Evolutionary conservation across 805 yeast species (phyloP), one percentile per base, ranked within the genome.

Genomic region (Metschnikowia gelsemii): DNA sequence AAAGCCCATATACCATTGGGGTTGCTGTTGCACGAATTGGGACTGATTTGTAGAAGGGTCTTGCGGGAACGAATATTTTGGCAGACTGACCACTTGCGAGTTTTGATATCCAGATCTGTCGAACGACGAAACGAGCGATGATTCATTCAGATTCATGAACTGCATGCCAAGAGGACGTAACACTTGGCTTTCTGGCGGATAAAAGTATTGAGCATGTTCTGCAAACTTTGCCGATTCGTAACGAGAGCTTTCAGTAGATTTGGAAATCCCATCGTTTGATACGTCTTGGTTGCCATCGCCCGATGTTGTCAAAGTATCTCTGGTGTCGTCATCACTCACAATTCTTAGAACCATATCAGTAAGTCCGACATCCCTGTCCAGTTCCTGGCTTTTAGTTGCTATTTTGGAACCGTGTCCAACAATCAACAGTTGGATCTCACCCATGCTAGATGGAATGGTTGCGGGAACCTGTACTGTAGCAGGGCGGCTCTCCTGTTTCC

Each of bases 401-500:
- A 42, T 14, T 28, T 58, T 52, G 14, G 58, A 57, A 2, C 70
- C 59, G 41, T 69, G 73, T 26, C 52, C 61, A 7, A 58, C 45
- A 22, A 69, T 69, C 35, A 59, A 55, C 26, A 58, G 58, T 49
- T 66, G 68, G 32, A 69, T 68, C 25, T 67, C 73, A 26, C 61
- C 65, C n/a, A 66, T 51, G 0, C 70, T 57, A 6, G 51, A 40
- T 4, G 65, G 63, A 3, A 53, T 19, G 2, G 39, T 31, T 4
- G 32, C 43, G 3, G 38, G 26, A 9, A 28, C 33, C 21, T 36
- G 42, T 5, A 32, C 14, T 21, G 14, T 3, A 2, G 32, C 17
- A 29, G 18, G 8, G 16, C 23, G 28, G 20, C 14, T 14, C 19
- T 35, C 36, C 9, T 20, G 16, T 25, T 29, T 29, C 30, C 14